phyloP scores from a whole-genome alignment of 2,329 filamentous ascomycete genomes.

The Neofusicoccum parvum region DNA sequence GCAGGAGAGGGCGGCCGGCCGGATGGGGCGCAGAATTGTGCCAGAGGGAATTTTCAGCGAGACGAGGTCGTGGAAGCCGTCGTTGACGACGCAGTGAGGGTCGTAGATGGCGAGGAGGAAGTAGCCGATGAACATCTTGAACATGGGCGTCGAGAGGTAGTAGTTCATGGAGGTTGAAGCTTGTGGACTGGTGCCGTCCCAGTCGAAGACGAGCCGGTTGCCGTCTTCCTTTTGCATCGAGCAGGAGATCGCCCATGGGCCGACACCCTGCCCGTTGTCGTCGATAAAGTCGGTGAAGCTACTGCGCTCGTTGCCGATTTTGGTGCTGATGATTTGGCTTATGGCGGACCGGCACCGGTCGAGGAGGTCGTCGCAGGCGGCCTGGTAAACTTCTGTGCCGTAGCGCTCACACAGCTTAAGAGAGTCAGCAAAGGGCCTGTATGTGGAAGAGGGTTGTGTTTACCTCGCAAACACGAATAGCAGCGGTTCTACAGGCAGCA shows the following conservation, averaged over 20 bases:
- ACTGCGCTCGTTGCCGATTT: constrained; percentile 46
- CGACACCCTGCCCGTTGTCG: constrained; percentile 50
- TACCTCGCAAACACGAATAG: constrained; percentile 45
- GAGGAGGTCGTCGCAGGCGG: constrained; percentile 49
- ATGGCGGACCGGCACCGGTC: constrained; percentile 49
- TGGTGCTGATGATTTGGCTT: constrained; percentile 49
- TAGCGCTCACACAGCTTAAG: constrained; percentile 45
- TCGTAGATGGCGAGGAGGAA: constrained; percentile 53
- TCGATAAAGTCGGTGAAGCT: constrained; percentile 55
- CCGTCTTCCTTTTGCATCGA: constrained; percentile 48
- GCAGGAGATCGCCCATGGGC: constrained; percentile 52
- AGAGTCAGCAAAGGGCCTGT: neutral
- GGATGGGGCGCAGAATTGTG: constrained; percentile 49
- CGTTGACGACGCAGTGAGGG: constrained; percentile 53
- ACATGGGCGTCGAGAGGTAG: constrained; percentile 53
- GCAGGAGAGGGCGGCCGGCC: constrained; percentile 51
- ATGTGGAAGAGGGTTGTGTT: neutral
- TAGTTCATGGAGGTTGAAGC: constrained; percentile 52
- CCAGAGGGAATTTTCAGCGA: constrained; percentile 51
- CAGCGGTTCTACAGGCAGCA: constrained; percentile 50
- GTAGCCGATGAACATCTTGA: constrained; percentile 56
- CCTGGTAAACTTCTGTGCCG: constrained; percentile 48
- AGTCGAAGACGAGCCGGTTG: constrained; percentile 51
- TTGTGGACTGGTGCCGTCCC: constrained; percentile 52
- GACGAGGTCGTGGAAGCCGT: constrained; percentile 54